These are phyloP conservation scores for Abelmoschus esculentus DNA, from an alignment of 345 rosid species.

Conservation along the genomic window DNA sequence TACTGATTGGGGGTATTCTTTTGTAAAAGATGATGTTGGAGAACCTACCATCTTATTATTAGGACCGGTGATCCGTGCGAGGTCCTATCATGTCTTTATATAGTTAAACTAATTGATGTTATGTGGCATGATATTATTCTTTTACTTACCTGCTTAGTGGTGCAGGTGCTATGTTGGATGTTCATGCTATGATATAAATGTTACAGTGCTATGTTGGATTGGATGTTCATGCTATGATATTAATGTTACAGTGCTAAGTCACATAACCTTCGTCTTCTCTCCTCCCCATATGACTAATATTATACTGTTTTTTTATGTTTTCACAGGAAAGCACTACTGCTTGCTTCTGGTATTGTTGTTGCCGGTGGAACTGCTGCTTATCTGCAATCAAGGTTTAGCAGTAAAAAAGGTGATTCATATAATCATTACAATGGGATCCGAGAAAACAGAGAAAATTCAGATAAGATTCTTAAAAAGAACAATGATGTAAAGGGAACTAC, in stretches of 20 bases:
- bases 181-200: not conserved
- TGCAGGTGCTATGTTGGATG: not conserved
- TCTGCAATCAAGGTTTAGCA: conserved; percentile 43
- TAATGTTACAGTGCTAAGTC: not conserved
- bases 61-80: not conserved
- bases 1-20: not conserved
- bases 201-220: not conserved
- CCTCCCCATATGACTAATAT: not conserved
- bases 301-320: not conserved
- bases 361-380: conserved; percentile 88
- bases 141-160: too few species aligned
- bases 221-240: not conserved
- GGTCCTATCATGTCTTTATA: too few species aligned
- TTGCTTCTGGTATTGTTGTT: conserved; percentile 72
- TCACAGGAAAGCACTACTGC: conserved; percentile 67
- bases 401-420: conserved; percentile 32
- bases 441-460: conserved; percentile 35
- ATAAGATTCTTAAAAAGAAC: conserved; percentile 23
- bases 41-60: not conserved
- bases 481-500: conserved; percentile 30
- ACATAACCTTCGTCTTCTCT: not conserved
- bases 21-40: conserved; percentile 6
- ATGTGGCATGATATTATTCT: too few species aligned
- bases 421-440: conserved; percentile 41
- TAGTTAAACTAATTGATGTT: too few species aligned